Conservation (phyloP, 2,329 filamentous ascomycete species). For the Aphanoascus verrucosus region DNA sequence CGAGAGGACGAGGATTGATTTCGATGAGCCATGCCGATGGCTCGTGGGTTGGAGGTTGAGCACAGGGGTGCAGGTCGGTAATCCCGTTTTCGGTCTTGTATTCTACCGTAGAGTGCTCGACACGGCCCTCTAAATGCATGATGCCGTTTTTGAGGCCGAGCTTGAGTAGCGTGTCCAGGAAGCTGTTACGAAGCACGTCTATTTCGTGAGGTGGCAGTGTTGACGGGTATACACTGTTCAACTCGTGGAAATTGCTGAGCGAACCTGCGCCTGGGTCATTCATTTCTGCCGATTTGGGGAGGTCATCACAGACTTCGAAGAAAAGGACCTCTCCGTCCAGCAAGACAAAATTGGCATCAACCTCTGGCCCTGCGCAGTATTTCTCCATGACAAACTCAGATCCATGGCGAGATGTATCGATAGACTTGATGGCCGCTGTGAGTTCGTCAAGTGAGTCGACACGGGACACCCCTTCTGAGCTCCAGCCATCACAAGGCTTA, state of each 20-base stretch:
- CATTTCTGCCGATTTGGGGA: constrained; percentile 26
- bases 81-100: background rate
- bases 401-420: constrained; percentile 15
- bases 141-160: background rate
- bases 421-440: constrained; percentile 17
- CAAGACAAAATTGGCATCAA: constrained; percentile 36
- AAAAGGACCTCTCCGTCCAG: constrained; percentile 34
- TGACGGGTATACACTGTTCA: background rate
- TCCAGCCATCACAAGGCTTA: constrained; percentile 30
- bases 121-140: background rate
- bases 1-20: constrained; percentile 10
- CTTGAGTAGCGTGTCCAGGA: background rate
- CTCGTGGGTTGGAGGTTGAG: background rate
- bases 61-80: background rate
- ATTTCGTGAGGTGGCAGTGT: background rate
- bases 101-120: background rate
- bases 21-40: background rate
- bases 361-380: constrained; percentile 35
- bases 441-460: constrained; percentile 23
- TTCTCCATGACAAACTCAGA: constrained; percentile 28
- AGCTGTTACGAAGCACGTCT: background rate
- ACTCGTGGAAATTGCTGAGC: background rate
- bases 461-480: constrained; percentile 14
- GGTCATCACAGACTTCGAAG: constrained; percentile 32
- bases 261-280: background rate